Percentiles rank a stretch among this genome's conserved stretches.
These are phyloP conservation scores for Trametes elegans DNA, from an alignment of 768 basidiomycete genomes.

Conservation along the genomic window DNA sequence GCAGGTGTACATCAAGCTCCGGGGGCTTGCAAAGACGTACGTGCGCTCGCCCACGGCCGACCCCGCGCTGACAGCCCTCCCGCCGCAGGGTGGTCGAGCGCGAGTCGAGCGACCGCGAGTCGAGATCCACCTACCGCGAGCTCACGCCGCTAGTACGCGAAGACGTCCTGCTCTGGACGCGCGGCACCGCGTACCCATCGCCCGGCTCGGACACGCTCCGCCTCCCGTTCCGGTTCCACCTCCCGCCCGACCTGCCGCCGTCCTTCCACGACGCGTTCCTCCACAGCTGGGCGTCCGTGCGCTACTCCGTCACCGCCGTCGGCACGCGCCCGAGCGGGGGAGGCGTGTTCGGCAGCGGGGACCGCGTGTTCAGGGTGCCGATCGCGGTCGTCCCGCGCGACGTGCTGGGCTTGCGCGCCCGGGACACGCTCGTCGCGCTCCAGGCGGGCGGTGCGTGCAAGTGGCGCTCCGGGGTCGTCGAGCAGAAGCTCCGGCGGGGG, in stretches of 20 bases:
- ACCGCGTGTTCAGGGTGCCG: neutral
- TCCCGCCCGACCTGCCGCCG: constrained; percentile 11
- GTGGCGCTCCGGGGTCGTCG: neutral
- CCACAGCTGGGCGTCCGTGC: neutral
- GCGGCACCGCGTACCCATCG: neutral
- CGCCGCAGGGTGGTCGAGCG: neutral
- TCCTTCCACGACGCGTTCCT: neutral
- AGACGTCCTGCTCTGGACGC: constrained; percentile 11
- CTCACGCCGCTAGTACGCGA: neutral
- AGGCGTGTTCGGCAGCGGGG: constrained; percentile 2
- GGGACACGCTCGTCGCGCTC: neutral
- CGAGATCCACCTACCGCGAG: neutral
- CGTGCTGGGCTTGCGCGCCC: neutral
- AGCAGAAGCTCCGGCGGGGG: constrained; percentile 6
- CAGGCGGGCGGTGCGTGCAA: neutral
- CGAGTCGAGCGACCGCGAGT: neutral
- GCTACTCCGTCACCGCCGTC: constrained; percentile 15
- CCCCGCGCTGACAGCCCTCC: neutral
- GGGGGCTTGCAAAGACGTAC: constrained; percentile 16
- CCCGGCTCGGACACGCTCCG: constrained; percentile 2
- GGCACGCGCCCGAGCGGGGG: constrained; percentile 16
- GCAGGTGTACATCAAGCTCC: constrained; percentile 20
- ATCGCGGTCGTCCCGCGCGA: constrained; percentile 13
- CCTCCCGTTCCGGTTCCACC: constrained; percentile 15
- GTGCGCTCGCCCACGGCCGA: neutral